Percentiles rank a stretch among this genome's conserved stretches.
These are phyloP conservation scores for Aegilops sharonensis DNA, from an alignment of 176 grass and related monocot genomes.

Conservation along the genomic window DNA sequence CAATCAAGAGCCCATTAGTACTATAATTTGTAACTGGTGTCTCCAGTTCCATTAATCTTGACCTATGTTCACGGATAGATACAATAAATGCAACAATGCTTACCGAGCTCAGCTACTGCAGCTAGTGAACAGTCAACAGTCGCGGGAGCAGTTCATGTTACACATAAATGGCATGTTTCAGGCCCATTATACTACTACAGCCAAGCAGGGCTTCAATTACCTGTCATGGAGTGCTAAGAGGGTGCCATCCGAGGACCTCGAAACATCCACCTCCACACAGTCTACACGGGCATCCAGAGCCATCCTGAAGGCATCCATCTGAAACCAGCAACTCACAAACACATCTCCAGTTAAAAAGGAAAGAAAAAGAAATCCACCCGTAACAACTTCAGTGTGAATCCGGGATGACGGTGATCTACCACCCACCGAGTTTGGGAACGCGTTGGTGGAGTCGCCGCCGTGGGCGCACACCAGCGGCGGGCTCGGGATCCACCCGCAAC, in stretches of 20 bases:
- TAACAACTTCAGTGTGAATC: background rate
- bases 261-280: slow-evolving; percentile 88
- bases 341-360: background rate
- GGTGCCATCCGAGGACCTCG: slow-evolving; percentile 66
- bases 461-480: slow-evolving; percentile 85
- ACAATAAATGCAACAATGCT: background rate
- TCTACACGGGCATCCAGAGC: slow-evolving; percentile 67
- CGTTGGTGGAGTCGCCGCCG: slow-evolving; percentile 73
- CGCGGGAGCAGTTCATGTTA: background rate
- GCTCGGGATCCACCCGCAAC: slow-evolving; percentile 73
- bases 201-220: slow-evolving; percentile 29
- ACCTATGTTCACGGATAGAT: background rate
- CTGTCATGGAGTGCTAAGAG: slow-evolving; percentile 85
- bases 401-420: background rate
- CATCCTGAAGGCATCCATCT: slow-evolving; percentile 79
- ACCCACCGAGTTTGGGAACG: slow-evolving; percentile 59
- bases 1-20: background rate
- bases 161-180: background rate
- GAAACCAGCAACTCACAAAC: background rate
- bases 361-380: background rate
- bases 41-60: background rate
- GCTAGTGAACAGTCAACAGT: background rate
- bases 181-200: background rate
- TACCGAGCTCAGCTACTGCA: background rate
- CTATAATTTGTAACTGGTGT: background rate